Percentiles rank a stretch among this genome's conserved stretches.
Evolutionary conservation across 1,284 basidiomycete genomes (phyloP).

Genomic region (Leccinum laetum): DNA sequence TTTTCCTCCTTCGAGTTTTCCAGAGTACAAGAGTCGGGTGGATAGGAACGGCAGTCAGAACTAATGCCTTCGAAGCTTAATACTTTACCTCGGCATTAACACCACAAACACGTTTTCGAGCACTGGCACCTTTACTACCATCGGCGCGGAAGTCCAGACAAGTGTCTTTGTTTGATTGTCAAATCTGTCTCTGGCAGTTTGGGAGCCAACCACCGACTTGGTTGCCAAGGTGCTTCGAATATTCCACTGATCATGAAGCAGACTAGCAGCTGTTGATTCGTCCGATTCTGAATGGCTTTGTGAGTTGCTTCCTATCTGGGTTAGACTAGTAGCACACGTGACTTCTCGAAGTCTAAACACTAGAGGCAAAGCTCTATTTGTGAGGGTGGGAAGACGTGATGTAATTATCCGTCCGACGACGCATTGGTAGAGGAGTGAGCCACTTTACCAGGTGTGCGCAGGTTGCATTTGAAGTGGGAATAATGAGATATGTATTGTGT

Average conservation of each 20-base stretch:
- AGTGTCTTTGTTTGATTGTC: not conserved
- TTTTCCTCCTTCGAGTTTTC: not conserved
- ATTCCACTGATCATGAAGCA: not conserved
- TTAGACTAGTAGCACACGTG: too few species aligned
- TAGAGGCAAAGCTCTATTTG: too few species aligned
- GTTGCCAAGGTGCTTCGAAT: not conserved
- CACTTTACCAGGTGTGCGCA: too few species aligned
- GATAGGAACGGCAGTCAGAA: not conserved
- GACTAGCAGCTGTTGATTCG: not conserved
- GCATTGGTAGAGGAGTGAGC: too few species aligned
- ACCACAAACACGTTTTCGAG: not conserved
- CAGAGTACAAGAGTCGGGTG: not conserved
- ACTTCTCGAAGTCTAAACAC: not conserved
- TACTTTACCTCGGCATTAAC: not conserved
- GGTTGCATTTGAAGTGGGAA: too few species aligned
- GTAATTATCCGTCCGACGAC: too few species aligned
- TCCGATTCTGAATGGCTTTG: not conserved
- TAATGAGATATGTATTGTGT: too few species aligned
- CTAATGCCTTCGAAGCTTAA: not conserved
- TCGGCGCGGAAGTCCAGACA: not conserved
- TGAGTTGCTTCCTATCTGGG: too few species aligned
- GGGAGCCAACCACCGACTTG: not conserved
- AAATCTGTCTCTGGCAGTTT: not conserved
- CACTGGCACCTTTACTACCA: not conserved
- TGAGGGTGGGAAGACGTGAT: too few species aligned